phyloP scores from a whole-genome alignment of 805 yeast species.

The Jamesozyma lodderae region DNA sequence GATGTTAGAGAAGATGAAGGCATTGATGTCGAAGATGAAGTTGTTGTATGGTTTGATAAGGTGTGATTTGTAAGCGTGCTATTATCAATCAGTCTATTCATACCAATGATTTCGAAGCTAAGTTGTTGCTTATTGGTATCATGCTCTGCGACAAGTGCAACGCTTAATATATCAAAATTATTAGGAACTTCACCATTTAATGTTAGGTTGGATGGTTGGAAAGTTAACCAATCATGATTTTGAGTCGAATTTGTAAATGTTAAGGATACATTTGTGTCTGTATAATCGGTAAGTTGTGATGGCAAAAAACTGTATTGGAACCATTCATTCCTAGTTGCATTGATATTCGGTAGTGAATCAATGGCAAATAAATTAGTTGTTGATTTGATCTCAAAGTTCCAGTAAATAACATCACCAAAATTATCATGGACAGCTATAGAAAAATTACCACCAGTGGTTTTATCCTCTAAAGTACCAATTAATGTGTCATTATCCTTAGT shows the following conservation, averaged over 20 bases:
- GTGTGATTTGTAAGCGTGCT: constrained; percentile 4
- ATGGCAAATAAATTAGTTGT: constrained; percentile 49
- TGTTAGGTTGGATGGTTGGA: constrained; percentile 50
- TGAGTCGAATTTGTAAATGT: constrained; percentile 30
- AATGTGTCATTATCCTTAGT: constrained; percentile 37
- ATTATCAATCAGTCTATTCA: no score
- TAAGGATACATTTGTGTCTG: constrained; percentile 41
- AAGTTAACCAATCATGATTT: constrained; percentile 54
- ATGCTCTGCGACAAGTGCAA: constrained; percentile 36
- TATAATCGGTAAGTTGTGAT: constrained; percentile 47
- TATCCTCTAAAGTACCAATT: constrained; percentile 48
- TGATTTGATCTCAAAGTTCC: constrained; percentile 50
- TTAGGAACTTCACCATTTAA: constrained; percentile 59
- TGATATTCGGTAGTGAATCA: constrained; percentile 42
- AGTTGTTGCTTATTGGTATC: constrained; percentile 32
- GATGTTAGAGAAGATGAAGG: constrained; percentile 3
- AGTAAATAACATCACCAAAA: constrained; percentile 49
- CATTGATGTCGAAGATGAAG: neutral
- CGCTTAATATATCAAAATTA: constrained; percentile 33
- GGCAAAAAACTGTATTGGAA: constrained; percentile 48
- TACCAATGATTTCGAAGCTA: constrained; percentile 47
- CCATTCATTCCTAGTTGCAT: constrained; percentile 58
- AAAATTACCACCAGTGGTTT: constrained; percentile 32
- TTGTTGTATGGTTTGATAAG: constrained; percentile 2
- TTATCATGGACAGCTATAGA: constrained; percentile 49